These are phyloP conservation scores for Xerocomellus intermedius DNA, from an alignment of 768 basidiomycete genomes.

Conservation along the genomic window DNA sequence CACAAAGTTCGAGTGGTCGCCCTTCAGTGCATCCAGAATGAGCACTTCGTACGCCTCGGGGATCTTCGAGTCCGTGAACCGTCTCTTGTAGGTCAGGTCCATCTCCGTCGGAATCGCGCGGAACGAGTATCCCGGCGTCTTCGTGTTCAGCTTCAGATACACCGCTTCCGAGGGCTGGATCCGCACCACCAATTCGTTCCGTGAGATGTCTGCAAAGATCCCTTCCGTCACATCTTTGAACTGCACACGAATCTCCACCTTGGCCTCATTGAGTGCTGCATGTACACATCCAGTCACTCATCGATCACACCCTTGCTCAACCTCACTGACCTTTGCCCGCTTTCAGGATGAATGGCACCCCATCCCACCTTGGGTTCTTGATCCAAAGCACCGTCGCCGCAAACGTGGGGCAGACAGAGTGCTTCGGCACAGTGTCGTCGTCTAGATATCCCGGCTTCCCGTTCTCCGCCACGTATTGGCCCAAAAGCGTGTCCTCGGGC, in stretches of 20 bases:
- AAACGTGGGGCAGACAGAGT: slow-evolving; percentile 91
- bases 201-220: slow-evolving; percentile 93
- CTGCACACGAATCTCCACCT: slow-evolving; percentile 97
- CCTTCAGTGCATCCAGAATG: slow-evolving; percentile 92
- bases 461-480: slow-evolving; percentile 87
- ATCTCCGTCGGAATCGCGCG: slow-evolving; percentile 94
- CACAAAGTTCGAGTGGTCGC: slow-evolving; percentile 99
- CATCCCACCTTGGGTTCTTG: slow-evolving; percentile 96
- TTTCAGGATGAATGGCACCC: slow-evolving; percentile 97
- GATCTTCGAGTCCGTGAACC: slow-evolving; percentile 87
- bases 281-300: slow-evolving; percentile 8
- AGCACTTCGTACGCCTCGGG: slow-evolving; percentile 97
- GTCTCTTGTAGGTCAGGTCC: slow-evolving; percentile 96
- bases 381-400: slow-evolving; percentile 90
- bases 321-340: slow-evolving; percentile 84
- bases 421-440: slow-evolving; percentile 90
- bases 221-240: slow-evolving; percentile 97
- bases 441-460: slow-evolving; percentile 99
- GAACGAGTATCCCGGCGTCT: slow-evolving; percentile 88
- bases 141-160: slow-evolving; percentile 95
- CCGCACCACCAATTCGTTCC: slow-evolving; percentile 96
- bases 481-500: slow-evolving; percentile 77
- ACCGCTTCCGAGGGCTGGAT: slow-evolving; percentile 96
- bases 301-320: slow-evolving; percentile 7
- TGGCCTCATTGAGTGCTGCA: slow-evolving; percentile 93